Percentiles rank a stretch among this genome's conserved stretches.
Conservation (phyloP, 176 grass and related monocot species). For the Cenchrus americanus region DNA sequence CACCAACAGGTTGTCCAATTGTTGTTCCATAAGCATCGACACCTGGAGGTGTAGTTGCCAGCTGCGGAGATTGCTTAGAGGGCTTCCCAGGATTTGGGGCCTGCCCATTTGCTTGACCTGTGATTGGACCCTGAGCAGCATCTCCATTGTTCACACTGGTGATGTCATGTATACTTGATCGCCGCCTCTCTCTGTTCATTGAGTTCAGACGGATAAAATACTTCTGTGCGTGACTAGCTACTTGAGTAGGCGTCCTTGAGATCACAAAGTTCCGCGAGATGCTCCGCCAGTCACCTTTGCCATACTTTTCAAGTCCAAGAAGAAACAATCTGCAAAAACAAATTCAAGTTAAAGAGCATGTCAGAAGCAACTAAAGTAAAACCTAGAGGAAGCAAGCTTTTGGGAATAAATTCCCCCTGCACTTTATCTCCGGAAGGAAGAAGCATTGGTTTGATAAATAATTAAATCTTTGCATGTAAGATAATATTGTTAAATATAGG, state of each 20-base stretch:
- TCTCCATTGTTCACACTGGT: constrained; percentile 76
- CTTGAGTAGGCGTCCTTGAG: constrained; percentile 93
- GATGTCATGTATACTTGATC: constrained; percentile 95
- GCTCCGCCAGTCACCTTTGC: constrained; percentile 97
- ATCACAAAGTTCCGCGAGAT: constrained; percentile 98
- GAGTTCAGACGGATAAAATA: constrained; percentile 95
- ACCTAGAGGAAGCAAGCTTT: not conserved
- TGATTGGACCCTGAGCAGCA: constrained; percentile 59
- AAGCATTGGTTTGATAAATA: not conserved
- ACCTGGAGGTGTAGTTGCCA: constrained; percentile 48
- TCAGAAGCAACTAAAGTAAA: constrained; percentile 8
- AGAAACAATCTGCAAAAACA: constrained; percentile 75
- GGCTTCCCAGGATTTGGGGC: constrained; percentile 54
- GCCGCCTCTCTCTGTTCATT: constrained; percentile 86
- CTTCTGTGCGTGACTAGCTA: constrained; percentile 95
- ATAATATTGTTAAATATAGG: not conserved
- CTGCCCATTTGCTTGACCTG: constrained; percentile 66
- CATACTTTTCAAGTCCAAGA: constrained; percentile 94
- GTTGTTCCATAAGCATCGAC: constrained; percentile 68
- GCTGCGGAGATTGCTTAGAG: constrained; percentile 59
- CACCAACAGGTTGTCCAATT: constrained; percentile 85
- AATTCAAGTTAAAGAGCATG: constrained; percentile 24
- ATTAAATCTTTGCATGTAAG: not conserved
- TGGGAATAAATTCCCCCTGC: not conserved
- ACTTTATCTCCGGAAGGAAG: not conserved